A percentile compares a stretch with the other conserved stretches of the same genome.
These are phyloP conservation scores for Liriodendron chinense DNA, from an alignment of 164 flowering plant species.

Conservation along the genomic window DNA sequence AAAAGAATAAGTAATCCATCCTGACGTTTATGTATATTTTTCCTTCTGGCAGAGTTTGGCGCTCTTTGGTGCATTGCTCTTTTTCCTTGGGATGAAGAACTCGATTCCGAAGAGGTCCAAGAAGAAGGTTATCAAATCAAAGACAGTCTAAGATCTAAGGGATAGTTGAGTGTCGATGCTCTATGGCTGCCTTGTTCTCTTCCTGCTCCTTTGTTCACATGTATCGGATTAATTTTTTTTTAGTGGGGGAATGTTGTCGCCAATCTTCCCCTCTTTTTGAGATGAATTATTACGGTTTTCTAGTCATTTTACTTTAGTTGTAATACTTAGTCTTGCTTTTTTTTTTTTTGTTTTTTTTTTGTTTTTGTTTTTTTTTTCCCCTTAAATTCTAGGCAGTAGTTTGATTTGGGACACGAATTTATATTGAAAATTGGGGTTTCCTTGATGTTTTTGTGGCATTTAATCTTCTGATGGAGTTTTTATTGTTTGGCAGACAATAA, in stretches of 20 bases:
- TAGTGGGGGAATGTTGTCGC: neutral
- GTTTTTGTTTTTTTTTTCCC: neutral
- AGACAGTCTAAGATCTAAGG: constrained; percentile 30
- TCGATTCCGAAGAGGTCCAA: constrained; percentile 48
- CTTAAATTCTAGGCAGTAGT: neutral
- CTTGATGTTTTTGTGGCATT: neutral
- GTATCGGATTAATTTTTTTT: neutral
- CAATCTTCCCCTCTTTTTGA: neutral
- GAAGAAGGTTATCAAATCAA: constrained; percentile 46
- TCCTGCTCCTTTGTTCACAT: neutral
- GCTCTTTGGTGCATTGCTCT: constrained; percentile 60
- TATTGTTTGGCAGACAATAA: neutral
- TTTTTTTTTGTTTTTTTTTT: neutral
- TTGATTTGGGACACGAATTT: neutral
- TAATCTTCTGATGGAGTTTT: neutral
- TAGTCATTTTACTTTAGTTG: neutral
- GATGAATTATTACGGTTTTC: constrained; percentile 1
- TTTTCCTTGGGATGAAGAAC: constrained; percentile 73
- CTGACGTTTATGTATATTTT: neutral
- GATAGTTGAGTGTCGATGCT: neutral
- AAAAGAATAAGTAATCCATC: too few species aligned
- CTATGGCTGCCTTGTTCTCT: neutral
- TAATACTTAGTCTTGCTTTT: neutral
- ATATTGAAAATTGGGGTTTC: neutral
- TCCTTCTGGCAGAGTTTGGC: constrained; percentile 51